A percentile compares a stretch with the other conserved stretches of the same genome.
These are phyloP conservation scores for Scheffersomyces quercinus DNA, from an alignment of 1,139 yeast genomes.

Conservation along the genomic window DNA sequence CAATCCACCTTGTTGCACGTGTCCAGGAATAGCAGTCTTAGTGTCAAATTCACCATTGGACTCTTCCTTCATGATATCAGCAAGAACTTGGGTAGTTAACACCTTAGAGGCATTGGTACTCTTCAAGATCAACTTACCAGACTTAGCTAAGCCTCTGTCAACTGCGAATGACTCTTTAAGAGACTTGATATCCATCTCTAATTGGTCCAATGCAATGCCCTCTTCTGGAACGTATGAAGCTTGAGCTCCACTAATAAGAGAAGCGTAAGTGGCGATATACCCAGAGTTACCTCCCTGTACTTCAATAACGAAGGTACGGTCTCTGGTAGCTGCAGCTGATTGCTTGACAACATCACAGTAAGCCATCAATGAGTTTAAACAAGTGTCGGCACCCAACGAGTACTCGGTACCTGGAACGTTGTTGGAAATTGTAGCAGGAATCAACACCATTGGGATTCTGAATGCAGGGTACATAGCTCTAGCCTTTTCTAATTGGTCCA, in stretches of 20 bases:
- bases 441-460: conserved; percentile 88
- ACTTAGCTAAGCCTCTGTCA: conserved; percentile 80
- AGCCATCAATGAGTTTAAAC: conserved; percentile 83
- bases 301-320: conserved; percentile 93
- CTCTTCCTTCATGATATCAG: conserved; percentile 66
- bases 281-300: conserved; percentile 98
- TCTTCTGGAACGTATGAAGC: conserved; percentile 94
- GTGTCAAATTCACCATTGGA: conserved; percentile 71
- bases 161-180: conserved; percentile 66
- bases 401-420: conserved; percentile 98
- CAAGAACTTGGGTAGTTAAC: conserved; percentile 64
- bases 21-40: conserved; percentile 79
- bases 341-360: conserved; percentile 96
- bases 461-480: conserved; percentile 80
- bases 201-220: conserved; percentile 67
- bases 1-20: conserved; percentile 80
- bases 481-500: conserved; percentile 75
- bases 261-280: conserved; percentile 83
- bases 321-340: conserved; percentile 91
- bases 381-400: conserved; percentile 91
- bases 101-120: conserved; percentile 71
- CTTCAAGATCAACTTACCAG: conserved; percentile 72
- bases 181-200: conserved; percentile 75
- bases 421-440: conserved; percentile 96
- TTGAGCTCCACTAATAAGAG: conserved; percentile 89